Base-by-base conservation (phyloP, 345 rosid genomes). In the Euphorbia peplus region DNA sequence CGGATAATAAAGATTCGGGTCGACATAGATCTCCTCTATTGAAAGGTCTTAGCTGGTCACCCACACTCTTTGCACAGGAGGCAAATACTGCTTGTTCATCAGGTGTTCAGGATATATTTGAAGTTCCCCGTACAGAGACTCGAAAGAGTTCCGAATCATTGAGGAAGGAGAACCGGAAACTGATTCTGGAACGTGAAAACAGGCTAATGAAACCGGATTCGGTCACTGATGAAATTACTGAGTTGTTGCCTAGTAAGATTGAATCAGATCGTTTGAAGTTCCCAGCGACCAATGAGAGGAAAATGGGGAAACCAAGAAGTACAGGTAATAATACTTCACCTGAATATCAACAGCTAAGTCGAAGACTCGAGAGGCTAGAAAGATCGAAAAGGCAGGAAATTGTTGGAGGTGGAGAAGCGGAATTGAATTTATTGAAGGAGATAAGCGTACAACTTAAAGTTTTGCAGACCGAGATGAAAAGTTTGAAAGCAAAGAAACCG, bases 371-470 rank as follows among this genome's bases (percentile, higher is more conserved):
- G 77, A 71, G 39, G 59, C 82, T 87, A 24, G 90, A 93, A 74
- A 67, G 80, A 70, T 75, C 66, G 41, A 70, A 79, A 74, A 78
- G 37, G 51, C 58, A 71, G 3, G 87, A 78, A 78, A 77, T 82
- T 47, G 75, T 70, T 35, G 68, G 63, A 5, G 81, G 57, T 70
- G 84, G 85, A 62, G 84, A 66, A 51, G 87, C 80, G 30, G 88
- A 81, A 51, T 0, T 85, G 79, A 83, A 68, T 58, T 72, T 90
- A 70, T 78, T 95, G 73, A 82, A 79, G 76, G 90, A 86, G 71
- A 88, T 95, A 68, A 63, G 71, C 11, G 88, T 83, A 61, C 89
- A 90, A 71, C 84, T 95, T 29, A 86, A 79, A 73, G 73, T 72
- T n/a, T 80, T 95, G 70, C 87, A 86, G 64, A 59, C 66, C 16